Conservation (phyloP, 352 stramenopile species). For the Aphanomyces stellatus region DNA sequence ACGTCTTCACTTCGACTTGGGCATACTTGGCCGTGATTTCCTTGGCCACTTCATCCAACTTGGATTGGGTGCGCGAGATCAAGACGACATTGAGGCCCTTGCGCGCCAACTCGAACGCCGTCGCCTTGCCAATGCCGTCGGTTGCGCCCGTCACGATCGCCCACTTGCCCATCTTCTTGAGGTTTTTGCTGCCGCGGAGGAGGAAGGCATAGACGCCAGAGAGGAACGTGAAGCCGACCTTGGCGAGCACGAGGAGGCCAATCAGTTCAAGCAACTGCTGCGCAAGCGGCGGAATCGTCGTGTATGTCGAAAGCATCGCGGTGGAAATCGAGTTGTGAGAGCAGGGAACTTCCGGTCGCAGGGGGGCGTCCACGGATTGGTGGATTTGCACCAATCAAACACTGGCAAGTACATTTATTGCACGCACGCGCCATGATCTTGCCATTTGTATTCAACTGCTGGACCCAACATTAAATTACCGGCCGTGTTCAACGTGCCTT, state of each 20-base stretch:
- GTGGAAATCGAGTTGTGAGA: too few relatives aligned
- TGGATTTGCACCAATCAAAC: too few relatives aligned
- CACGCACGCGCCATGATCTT: too few relatives aligned
- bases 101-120: slow-evolving; percentile 92
- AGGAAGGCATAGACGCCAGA: slow-evolving; percentile 78
- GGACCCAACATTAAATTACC: too few relatives aligned
- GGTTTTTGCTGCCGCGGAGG: slow-evolving; percentile 88
- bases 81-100: slow-evolving; percentile 96
- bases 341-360: too few relatives aligned
- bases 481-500: too few relatives aligned
- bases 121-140: slow-evolving; percentile 89
- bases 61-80: slow-evolving; percentile 95
- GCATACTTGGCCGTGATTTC: slow-evolving; percentile 93
- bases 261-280: background rate
- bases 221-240: slow-evolving; percentile 43
- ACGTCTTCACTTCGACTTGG: slow-evolving; percentile 73
- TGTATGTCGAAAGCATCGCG: too few relatives aligned
- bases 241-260: slow-evolving; percentile 29
- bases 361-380: too few relatives aligned
- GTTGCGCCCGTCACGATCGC: slow-evolving; percentile 96
- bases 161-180: slow-evolving; percentile 95
- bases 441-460: too few relatives aligned
- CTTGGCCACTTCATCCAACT: slow-evolving; percentile 88
- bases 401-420: too few relatives aligned
- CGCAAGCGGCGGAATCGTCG: background rate